Evolutionary conservation across 805 yeast genomes (phyloP), one percentile per base, ranked within the genome.

Genomic region (Torulaspora delbrueckii): DNA sequence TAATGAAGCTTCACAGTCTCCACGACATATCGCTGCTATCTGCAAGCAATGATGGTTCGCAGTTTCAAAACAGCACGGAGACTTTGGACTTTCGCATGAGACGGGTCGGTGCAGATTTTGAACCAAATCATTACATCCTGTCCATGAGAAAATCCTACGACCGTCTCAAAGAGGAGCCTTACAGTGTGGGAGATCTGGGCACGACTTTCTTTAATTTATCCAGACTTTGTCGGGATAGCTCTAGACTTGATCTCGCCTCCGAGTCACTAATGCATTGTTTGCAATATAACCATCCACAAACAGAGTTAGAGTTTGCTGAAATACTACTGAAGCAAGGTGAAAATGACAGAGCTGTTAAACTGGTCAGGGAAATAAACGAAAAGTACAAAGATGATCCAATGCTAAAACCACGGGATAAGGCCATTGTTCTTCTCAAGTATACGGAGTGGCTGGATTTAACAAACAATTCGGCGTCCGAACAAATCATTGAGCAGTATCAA

Each of bases 251-350:
- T 55, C 71, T 87, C 31, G 84, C 96, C 0, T 79, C 87, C 2
- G 75, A 81, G 16, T 74, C 82, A 7, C 76, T 84, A 73, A 79
- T 55, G 88, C 87, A 1, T 51, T 67, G 56, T 47, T 50, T 43
- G 26, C 47, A 62, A 19, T 53, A 51, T 34, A 53, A 58, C 1
- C 66, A 70, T 24, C 58, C 65, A 5, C 69, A 70, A 19, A 82
- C 85, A 5, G 83, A 82, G 47, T 65, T 84, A 32, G 96, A 89
- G 60, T 83, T 84, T 62, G 83, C 96, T 0, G 81, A 85, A 46
- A 72, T 93, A 7, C 65, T 88, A 32, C 91, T 98, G 97, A 83
- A 81, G 3, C 87, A 86, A 59, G 96, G 95, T 1, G 95, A 88
- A 51, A 86, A 79, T 48, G 77, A 89, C 19, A 83, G 88, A 54